phyloP scores from a whole-genome alignment of 441 rosid species.

The Brassica hybrid region DNA sequence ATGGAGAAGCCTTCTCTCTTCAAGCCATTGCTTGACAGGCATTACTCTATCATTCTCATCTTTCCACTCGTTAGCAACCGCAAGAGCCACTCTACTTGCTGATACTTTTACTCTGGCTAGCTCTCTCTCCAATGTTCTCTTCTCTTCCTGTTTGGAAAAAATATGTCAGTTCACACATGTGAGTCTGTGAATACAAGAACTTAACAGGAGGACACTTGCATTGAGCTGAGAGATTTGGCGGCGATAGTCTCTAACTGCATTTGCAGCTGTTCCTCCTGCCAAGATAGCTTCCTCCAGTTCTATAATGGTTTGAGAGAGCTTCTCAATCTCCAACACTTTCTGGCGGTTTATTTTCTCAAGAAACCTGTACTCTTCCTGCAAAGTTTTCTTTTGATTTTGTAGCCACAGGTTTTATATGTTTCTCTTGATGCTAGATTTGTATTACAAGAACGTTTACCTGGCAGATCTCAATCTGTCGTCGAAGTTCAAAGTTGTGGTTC shows the following conservation, averaged over 20 bases:
- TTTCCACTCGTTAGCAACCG: slow-evolving; percentile 94
- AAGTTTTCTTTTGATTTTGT: neutral
- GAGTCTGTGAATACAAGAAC: neutral
- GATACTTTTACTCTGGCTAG: slow-evolving; percentile 83
- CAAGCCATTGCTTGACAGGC: slow-evolving; percentile 94
- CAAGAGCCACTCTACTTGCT: slow-evolving; percentile 84
- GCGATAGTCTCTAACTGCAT: slow-evolving; percentile 71
- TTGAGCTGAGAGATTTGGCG: slow-evolving; percentile 78
- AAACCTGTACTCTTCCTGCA: slow-evolving; percentile 87
- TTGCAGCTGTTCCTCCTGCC: slow-evolving; percentile 86
- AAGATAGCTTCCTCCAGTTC: slow-evolving; percentile 88
- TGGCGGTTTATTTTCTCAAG: slow-evolving; percentile 94
- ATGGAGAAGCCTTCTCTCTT: slow-evolving; percentile 85
- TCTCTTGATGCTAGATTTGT: neutral
- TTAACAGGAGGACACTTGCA: slow-evolving; percentile 43
- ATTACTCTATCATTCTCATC: slow-evolving; percentile 90
- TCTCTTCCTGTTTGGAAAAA: slow-evolving; percentile 63
- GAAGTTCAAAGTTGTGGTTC: slow-evolving; percentile 83
- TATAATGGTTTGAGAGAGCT: slow-evolving; percentile 75
- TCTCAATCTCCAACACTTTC: slow-evolving; percentile 86
- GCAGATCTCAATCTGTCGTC: slow-evolving; percentile 85
- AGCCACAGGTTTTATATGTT: neutral
- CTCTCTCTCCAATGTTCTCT: slow-evolving; percentile 90
- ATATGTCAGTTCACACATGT: neutral
- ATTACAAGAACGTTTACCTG: slow-evolving; percentile 47